Evolutionary conservation across 208 protist genomes (phyloP).

Genomic region (Trypanosoma melophagium): DNA sequence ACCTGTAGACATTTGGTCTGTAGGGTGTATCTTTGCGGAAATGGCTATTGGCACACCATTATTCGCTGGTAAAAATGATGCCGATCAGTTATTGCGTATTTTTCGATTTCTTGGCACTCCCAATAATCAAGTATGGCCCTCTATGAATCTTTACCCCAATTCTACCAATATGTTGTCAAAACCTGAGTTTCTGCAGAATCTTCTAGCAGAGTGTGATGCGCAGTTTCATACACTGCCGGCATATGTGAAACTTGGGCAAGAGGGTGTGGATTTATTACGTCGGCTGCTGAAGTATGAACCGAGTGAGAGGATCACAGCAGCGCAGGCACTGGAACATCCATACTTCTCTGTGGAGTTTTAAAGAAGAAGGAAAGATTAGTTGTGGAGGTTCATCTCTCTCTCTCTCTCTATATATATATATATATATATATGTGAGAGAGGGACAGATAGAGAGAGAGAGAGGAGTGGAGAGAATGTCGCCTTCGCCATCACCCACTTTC

Average conservation of each 20-base stretch:
- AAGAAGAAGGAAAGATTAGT: conserved; percentile 1
- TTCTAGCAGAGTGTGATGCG: conserved; percentile 47
- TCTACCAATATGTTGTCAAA: conserved; percentile 77
- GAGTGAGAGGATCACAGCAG: conserved; percentile 64
- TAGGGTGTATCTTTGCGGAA: conserved; percentile 95
- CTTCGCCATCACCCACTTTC: too few species aligned
- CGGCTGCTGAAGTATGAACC: conserved; percentile 79
- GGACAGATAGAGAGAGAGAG: not conserved
- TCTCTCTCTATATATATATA: too few species aligned
- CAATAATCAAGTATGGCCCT: conserved; percentile 92
- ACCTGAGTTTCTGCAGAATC: conserved; percentile 63
- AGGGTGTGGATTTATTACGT: conserved; percentile 65
- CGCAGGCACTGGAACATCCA: conserved; percentile 80
- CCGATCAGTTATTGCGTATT: conserved; percentile 96
- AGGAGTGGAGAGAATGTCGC: not conserved
- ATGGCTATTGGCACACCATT: conserved; percentile 92
- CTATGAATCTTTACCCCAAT: conserved; percentile 80
- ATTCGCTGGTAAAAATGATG: conserved; percentile 95
- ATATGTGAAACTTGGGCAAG: conserved; percentile 64
- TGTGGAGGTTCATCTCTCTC: not conserved
- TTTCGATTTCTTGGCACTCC: conserved; percentile 94
- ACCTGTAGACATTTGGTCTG: conserved; percentile 91
- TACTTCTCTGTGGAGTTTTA: conserved; percentile 78
- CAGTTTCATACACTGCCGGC: conserved; percentile 40
- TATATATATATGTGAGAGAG: not conserved